Conservation (phyloP, 2,329 filamentous ascomycete species). For the Diaporthe batatas region DNA sequence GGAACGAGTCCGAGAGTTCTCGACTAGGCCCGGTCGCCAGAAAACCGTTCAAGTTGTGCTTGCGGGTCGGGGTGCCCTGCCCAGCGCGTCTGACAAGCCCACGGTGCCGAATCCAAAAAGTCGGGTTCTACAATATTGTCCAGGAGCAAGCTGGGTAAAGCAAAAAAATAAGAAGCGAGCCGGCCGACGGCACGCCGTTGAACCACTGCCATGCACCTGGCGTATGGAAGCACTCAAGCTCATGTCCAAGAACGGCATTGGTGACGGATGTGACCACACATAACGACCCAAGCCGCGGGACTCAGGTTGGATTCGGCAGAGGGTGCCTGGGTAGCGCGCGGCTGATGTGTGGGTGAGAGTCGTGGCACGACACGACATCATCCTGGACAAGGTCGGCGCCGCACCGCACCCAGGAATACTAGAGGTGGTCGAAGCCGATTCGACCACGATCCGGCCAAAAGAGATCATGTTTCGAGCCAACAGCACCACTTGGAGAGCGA, state of each 20-base stretch:
- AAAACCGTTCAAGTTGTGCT: not conserved
- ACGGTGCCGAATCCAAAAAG: not conserved
- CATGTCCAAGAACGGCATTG: not conserved
- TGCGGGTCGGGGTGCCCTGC: conserved; percentile 14
- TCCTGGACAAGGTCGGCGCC: not conserved
- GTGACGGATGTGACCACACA: conserved; percentile 1
- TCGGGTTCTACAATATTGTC: not conserved
- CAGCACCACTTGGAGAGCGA: not conserved
- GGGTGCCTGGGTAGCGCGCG: not conserved
- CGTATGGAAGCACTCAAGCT: not conserved
- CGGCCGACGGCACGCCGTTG: not conserved
- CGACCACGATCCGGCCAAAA: not conserved
- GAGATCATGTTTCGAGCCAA: not conserved
- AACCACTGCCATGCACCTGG: not conserved
- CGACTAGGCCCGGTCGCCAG: conserved; percentile 6
- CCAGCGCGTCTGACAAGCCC: conserved; percentile 8
- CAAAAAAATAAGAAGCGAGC: not conserved
- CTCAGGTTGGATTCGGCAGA: conserved; percentile 2
- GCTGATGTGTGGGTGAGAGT: not conserved
- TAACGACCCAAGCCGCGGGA: not conserved
- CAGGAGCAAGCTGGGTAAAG: not conserved
- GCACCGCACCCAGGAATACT: not conserved
- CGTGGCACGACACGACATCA: conserved; percentile 1
- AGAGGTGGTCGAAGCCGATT: not conserved
- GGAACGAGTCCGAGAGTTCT: conserved; percentile 1